Evolutionary conservation across 2,329 filamentous ascomycete species (phyloP), one percentile per base, ranked within the genome.

Genomic region (Atkinsonella hypoxylon): DNA sequence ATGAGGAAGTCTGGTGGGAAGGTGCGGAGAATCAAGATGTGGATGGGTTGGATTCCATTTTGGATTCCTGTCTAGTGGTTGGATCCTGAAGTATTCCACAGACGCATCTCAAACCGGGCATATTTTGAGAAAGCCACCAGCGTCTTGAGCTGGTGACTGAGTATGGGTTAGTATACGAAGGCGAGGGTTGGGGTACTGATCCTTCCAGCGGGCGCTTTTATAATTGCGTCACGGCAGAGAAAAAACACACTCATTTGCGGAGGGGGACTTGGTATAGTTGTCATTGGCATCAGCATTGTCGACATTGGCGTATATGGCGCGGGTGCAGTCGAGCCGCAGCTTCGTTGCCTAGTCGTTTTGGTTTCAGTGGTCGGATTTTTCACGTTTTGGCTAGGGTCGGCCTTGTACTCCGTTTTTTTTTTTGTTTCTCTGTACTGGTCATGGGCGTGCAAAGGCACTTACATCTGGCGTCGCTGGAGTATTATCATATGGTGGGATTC

Each of bases 1-100:
- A 83, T 59, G 64, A 63, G 17, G 77, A 81, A 12, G 63, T 70
- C n/a, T 71, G 72, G 56, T 86, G 82, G 82, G 80, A 83, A 45
- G 82, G 82, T 2, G 75, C 75, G 39, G 75, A 77, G 45, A 55
- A 58, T 2, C 64, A 70, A 31, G 79, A 83, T 55, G 70, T 71
- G 57, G 67, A 72, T 45, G 65, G 71, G 50, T 68, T 85, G 26
- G 75, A 83, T 56, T 67, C 64, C 40, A 70, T 83, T 15, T 67
- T 84, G 47, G 78, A 81, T 53, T 77, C 76, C 3, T 76, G 75
- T 53, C 64, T 81, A 34, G 70, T 73, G 8, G 75, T 73, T 51
- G 69, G 67, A 41, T 72, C 64, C 43, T 68, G 58, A 53, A 39
- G n/a, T 11, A 20, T 45, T 26, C 39, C 5, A 5, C 38, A 15